Percentiles rank a stretch among this genome's conserved stretches.
Evolutionary conservation across 129 eudicot genomes (phyloP).

Genomic region (Flaveria bidentis): DNA sequence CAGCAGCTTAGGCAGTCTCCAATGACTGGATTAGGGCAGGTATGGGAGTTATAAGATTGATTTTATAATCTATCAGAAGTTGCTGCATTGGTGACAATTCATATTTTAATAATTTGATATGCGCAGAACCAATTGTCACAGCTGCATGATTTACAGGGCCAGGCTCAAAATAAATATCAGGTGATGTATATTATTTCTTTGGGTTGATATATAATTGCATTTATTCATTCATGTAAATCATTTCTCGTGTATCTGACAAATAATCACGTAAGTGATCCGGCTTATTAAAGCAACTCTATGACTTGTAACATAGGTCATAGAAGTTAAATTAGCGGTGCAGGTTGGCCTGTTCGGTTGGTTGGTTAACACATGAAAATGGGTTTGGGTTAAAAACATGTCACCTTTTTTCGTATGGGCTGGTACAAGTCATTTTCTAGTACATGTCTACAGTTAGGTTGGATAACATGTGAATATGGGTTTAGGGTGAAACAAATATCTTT

Average conservation of each 20-base stretch:
- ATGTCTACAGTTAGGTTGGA: neutral
- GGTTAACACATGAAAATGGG: neutral
- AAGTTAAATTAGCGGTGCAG: conserved; percentile 4
- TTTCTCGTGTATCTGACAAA: neutral
- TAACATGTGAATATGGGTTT: neutral
- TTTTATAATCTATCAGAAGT: neutral
- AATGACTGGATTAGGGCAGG: conserved; percentile 84
- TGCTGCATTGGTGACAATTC: neutral
- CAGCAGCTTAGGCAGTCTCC: conserved; percentile 84
- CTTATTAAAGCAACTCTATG: neutral
- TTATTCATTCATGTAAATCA: conserved; percentile 16
- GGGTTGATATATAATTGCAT: neutral
- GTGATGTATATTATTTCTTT: conserved; percentile 29
- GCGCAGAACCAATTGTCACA: conserved; percentile 70
- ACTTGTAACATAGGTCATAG: conserved; percentile 20
- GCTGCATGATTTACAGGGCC: conserved; percentile 78
- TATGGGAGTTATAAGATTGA: conserved; percentile 25
- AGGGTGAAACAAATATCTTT: neutral
- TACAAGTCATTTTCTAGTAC: neutral
- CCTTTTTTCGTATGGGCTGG: neutral
- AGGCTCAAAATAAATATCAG: conserved; percentile 68
- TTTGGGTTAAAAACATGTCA: neutral
- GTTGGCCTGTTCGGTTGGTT: neutral
- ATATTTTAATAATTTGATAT: conserved; percentile 9
- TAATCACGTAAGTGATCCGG: conserved; percentile 7